Evolutionary conservation across 805 yeast species (phyloP).

Genomic region (Hanseniaspora jakobsenii): DNA sequence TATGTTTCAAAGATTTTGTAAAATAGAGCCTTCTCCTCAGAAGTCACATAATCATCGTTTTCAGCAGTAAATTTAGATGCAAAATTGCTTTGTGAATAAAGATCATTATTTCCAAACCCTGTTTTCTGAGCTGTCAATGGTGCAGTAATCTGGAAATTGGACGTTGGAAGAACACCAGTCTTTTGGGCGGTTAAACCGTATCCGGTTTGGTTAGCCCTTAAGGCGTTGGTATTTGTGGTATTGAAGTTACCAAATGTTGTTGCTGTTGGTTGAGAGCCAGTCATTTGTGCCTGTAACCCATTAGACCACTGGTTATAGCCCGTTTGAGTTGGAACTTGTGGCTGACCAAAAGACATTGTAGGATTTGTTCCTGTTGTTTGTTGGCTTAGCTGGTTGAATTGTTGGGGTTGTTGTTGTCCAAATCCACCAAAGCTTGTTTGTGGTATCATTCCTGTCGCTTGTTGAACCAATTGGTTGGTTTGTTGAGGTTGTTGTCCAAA

Average conservation of each 20-base stretch:
- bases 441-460: slow-evolving; percentile 34
- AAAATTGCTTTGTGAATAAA: slow-evolving; percentile 29
- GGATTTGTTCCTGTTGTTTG: slow-evolving; percentile 36
- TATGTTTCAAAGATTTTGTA: slow-evolving; percentile 81
- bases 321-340: slow-evolving; percentile 20
- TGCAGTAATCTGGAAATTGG: slow-evolving; percentile 25
- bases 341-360: slow-evolving; percentile 29
- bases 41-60: slow-evolving; percentile 57
- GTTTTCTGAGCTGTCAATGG: slow-evolving; percentile 36
- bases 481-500: slow-evolving; percentile 18
- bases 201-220: slow-evolving; percentile 46
- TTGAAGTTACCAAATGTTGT: slow-evolving; percentile 25
- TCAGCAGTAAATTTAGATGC: slow-evolving; percentile 28
- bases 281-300: slow-evolving; percentile 31
- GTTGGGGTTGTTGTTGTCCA: slow-evolving; percentile 18
- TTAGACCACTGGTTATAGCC: slow-evolving; percentile 7
- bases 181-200: slow-evolving; percentile 44
- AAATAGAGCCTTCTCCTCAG: slow-evolving; percentile 75
- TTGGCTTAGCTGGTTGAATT: slow-evolving; percentile 30
- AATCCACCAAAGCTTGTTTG: slow-evolving; percentile 28
- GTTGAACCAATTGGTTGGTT: slow-evolving; percentile 31
- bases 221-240: slow-evolving; percentile 28
- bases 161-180: slow-evolving; percentile 53
- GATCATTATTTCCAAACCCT: slow-evolving; percentile 34
- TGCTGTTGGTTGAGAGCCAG: slow-evolving; percentile 32